These are phyloP conservation scores for Polygonum aviculare DNA, from an alignment of 148 eudicot species.

Conservation along the genomic window DNA sequence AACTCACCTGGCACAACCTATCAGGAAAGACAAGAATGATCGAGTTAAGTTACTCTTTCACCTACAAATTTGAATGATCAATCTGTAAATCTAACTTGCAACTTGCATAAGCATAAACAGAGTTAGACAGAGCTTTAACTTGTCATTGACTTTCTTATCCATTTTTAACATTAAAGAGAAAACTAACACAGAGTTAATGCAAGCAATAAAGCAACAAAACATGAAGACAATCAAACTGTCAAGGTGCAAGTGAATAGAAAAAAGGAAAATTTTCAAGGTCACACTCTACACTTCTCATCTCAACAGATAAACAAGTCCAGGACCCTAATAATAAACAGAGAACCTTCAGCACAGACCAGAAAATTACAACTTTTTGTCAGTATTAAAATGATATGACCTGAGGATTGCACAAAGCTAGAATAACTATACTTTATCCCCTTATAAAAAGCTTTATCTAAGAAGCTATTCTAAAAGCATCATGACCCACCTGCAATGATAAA, in stretches of 20 bases:
- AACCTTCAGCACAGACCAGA: not conserved
- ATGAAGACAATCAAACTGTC: not conserved
- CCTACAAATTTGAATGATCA: too few relatives aligned
- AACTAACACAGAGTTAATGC: not conserved
- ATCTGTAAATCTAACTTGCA: not conserved
- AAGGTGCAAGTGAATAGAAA: not conserved
- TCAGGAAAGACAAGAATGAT: not conserved
- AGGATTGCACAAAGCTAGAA: slow-evolving; percentile 1
- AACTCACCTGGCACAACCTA: slow-evolving; percentile 98
- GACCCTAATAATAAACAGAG: not conserved
- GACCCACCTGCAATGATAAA: not conserved
- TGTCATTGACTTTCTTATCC: not conserved
- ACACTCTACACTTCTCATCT: not conserved
- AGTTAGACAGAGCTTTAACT: not conserved
- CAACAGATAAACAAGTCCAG: not conserved
- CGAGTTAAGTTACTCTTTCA: not conserved
- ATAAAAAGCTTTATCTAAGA: not conserved
- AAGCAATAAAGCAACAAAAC: not conserved
- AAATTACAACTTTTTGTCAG: not conserved
- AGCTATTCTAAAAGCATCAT: not conserved
- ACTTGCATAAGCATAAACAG: not conserved
- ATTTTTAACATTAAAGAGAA: not conserved
- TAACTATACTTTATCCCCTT: not conserved
- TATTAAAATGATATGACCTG: not conserved
- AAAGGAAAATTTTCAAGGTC: not conserved